Evolutionary conservation across 2,329 filamentous ascomycete genomes (phyloP).

Genomic region (Trichoderma sp.): DNA sequence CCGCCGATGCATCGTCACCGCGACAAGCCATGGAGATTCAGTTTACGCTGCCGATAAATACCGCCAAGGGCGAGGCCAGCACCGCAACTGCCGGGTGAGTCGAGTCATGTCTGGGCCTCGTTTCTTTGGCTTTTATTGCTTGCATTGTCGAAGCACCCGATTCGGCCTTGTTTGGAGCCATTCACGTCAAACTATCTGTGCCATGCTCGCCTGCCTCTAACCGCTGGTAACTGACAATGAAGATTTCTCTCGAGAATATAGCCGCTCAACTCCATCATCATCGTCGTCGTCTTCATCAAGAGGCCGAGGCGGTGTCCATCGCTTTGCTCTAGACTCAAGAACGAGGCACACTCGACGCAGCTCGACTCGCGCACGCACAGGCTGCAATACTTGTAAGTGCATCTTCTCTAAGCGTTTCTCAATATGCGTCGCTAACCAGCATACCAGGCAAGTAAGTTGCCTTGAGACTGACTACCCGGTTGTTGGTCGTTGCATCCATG

Average conservation of each 20-base stretch:
- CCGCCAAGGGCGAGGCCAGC: slow-evolving; percentile 28
- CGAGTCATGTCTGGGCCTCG: slow-evolving; percentile 30
- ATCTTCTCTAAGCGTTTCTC: not conserved
- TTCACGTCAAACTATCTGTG: not conserved
- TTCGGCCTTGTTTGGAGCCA: not conserved
- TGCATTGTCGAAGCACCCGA: not conserved
- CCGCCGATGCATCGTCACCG: slow-evolving; percentile 12
- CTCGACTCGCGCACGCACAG: slow-evolving; percentile 42
- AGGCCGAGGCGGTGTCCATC: slow-evolving; percentile 37
- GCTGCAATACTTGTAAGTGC: slow-evolving; percentile 42
- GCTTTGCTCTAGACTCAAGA: slow-evolving; percentile 43
- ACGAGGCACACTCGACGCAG: slow-evolving; percentile 43
- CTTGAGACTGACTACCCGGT: not conserved
- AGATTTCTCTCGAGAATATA: not conserved
- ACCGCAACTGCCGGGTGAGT: slow-evolving; percentile 32
- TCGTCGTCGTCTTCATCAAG: slow-evolving; percentile 25
- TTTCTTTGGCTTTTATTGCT: not conserved
- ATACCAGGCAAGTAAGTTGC: slow-evolving; percentile 39
- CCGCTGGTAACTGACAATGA: not conserved
- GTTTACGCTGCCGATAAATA: slow-evolving; percentile 39
- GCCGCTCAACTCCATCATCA: slow-evolving; percentile 14
- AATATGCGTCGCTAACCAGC: slow-evolving; percentile 14
- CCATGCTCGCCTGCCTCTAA: not conserved
- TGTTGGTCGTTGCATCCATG: not conserved
- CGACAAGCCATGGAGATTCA: slow-evolving; percentile 41